Evolutionary conservation across 225 moss, liverwort and hornwort species (phyloP).

Genomic region (Takakia lepidozioides): DNA sequence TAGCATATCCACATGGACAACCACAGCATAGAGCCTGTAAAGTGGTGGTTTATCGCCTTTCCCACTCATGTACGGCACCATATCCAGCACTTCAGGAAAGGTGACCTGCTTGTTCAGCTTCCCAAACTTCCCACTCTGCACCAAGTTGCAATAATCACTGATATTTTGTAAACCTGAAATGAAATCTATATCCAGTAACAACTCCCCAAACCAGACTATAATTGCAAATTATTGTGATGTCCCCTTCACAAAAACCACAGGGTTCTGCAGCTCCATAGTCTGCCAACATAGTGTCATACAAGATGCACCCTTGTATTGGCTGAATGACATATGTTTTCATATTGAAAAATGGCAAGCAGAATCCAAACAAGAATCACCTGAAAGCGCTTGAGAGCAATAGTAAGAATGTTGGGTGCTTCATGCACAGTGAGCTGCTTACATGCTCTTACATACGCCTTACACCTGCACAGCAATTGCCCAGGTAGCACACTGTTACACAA

Average conservation of each 20-base stretch:
- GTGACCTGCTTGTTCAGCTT: conserved; percentile 85
- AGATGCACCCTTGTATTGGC: background rate
- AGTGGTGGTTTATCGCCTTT: conserved; percentile 57
- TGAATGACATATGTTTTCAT: background rate
- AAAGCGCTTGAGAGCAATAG: conserved; percentile 82
- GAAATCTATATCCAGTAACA: background rate
- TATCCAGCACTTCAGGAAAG: conserved; percentile 70
- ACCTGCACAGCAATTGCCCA: conserved; percentile 27
- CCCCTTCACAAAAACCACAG: too few species aligned
- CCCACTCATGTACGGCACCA: conserved; percentile 75
- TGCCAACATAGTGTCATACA: background rate
- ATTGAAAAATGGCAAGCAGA: background rate
- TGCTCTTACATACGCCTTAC: conserved; percentile 78
- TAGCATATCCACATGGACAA: conserved; percentile 84
- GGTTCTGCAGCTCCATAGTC: too few species aligned
- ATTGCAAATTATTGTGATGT: background rate
- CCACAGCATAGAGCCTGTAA: conserved; percentile 74
- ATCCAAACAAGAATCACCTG: conserved; percentile 43
- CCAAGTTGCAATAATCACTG: background rate
- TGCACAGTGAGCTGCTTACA: conserved; percentile 82
- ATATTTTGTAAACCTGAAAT: background rate
- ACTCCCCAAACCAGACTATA: too few species aligned
- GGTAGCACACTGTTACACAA: background rate
- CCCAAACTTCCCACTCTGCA: conserved; percentile 81
- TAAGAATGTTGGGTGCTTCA: conserved; percentile 86